Evolutionary conservation across 768 basidiomycete species (phyloP), one percentile per base, ranked within the genome.

Genomic region (Megacollybia marginata): DNA sequence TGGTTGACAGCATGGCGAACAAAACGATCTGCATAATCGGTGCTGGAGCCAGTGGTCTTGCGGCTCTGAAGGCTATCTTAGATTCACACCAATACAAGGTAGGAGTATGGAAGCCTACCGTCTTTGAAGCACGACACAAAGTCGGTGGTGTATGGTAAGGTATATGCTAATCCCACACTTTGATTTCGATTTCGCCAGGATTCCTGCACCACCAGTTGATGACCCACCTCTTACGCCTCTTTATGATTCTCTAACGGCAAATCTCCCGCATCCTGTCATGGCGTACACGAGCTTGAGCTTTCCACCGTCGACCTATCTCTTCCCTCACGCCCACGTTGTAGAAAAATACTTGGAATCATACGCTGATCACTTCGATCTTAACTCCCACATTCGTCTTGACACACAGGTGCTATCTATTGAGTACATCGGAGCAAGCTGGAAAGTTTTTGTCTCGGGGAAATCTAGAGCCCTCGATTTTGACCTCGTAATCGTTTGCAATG

Each of bases 191-290:
- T 20, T 45, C 10, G 47, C 38, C 49, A 80, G 84, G 86, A 60
- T 78, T 19, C 80, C 85, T 16, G 75, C 79, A 7, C 65, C 71
- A 33, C 73, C 76, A 4, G 61, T 63, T 10, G 69, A 67, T 16
- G 64, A 78, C 33, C 78, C 78, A 7, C 85, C 86, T 2, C 58
- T 74, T 32, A 84, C 86, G 1, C 80, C 90, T 1, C 58, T 89
- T 9, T 92, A 92, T 57, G 84, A 91, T 57, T 83, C 84, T 0
- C 68, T 92, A 11, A 85, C 83, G n/a, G 84, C 89, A 1, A 92
- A 92, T 56, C 60, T 92, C 5, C 86, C 90, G 0, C 85, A 91
- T 55, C 84, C 84, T 1, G 51, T 83, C 45, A 92, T 92, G 90
- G 76, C 76, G 2, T 91, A 72, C 55, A 67, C 73, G 1, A 74